These are phyloP conservation scores for Lavandula angustifolia DNA, from an alignment of 257 asterid species.

Conservation along the genomic window DNA sequence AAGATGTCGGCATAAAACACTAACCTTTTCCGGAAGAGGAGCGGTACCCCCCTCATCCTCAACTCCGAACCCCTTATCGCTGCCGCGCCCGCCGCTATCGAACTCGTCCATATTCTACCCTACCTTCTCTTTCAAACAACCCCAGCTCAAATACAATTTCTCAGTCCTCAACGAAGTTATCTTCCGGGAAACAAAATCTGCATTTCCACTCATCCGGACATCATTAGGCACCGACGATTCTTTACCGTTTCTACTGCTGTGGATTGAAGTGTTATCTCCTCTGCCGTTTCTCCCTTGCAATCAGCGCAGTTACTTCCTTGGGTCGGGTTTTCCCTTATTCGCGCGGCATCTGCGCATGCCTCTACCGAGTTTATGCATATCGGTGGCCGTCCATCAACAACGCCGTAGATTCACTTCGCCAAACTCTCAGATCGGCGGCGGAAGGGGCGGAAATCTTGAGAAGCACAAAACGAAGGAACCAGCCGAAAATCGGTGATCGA, in stretches of 20 bases:
- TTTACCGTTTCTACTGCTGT: not conserved
- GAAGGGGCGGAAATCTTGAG: conserved; percentile 10
- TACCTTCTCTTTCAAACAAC: conserved; percentile 20
- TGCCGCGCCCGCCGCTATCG: conserved; percentile 51
- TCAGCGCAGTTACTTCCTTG: conserved; percentile 1
- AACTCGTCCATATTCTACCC: conserved; percentile 39
- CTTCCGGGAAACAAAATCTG: conserved; percentile 15
- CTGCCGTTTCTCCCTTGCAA: conserved; percentile 9
- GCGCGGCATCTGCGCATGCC: conserved; percentile 23
- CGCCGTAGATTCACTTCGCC: conserved; percentile 37
- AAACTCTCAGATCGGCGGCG: conserved; percentile 36
- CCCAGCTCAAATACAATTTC: conserved; percentile 17
- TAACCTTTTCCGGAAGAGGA: not conserved
- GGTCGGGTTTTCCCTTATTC: not conserved
- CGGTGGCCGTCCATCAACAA: conserved; percentile 29
- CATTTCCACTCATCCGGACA: conserved; percentile 20
- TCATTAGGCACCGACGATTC: conserved; percentile 20
- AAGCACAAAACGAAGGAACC: not conserved
- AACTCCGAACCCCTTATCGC: conserved; percentile 60
- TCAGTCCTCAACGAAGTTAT: conserved; percentile 23
- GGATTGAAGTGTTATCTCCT: conserved; percentile 5
- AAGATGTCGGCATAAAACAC: not conserved
- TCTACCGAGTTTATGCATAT: conserved; percentile 29
- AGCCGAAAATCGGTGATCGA: not conserved
- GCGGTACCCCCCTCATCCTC: conserved; percentile 40